These are phyloP conservation scores for Schizophyllum commune DNA, from an alignment of 1,284 basidiomycete species.

Conservation along the genomic window DNA sequence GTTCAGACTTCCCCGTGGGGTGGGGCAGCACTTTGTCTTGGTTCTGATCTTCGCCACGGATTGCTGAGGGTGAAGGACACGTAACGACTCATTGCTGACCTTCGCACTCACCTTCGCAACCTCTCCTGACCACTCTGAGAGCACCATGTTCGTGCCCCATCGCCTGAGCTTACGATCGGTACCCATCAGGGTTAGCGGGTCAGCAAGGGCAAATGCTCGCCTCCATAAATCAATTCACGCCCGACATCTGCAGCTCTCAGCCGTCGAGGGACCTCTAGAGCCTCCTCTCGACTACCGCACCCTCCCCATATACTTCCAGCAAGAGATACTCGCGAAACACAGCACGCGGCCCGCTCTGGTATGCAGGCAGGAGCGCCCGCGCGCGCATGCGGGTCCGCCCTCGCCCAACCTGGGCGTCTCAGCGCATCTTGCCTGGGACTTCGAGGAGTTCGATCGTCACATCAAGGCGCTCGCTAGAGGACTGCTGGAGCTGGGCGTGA, in stretches of 20 bases:
- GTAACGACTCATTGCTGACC: too few species aligned
- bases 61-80: too few species aligned
- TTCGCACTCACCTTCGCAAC: too few species aligned
- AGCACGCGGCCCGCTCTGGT: slow-evolving; percentile 55
- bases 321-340: slow-evolving; percentile 45
- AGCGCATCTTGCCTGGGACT: slow-evolving; percentile 68
- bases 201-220: too few species aligned
- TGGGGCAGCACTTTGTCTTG: too few species aligned
- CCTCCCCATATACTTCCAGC: slow-evolving; percentile 54
- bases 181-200: too few species aligned
- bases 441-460: slow-evolving; percentile 60
- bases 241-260: slow-evolving; percentile 33
- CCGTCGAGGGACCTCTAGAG: slow-evolving; percentile 49
- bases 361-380: slow-evolving; percentile 50
- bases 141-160: too few species aligned
- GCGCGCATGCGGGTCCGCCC: slow-evolving; percentile 51
- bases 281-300: slow-evolving; percentile 57
- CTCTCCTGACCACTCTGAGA: too few species aligned
- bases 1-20: too few species aligned
- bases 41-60: too few species aligned
- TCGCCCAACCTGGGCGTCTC: slow-evolving; percentile 38
- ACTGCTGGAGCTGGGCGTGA: slow-evolving; percentile 60
- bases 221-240: background rate
- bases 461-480: slow-evolving; percentile 66
- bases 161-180: too few species aligned